Conservation (phyloP, 1,139 yeast genomes). For the Eremothecium gossypii region DNA sequence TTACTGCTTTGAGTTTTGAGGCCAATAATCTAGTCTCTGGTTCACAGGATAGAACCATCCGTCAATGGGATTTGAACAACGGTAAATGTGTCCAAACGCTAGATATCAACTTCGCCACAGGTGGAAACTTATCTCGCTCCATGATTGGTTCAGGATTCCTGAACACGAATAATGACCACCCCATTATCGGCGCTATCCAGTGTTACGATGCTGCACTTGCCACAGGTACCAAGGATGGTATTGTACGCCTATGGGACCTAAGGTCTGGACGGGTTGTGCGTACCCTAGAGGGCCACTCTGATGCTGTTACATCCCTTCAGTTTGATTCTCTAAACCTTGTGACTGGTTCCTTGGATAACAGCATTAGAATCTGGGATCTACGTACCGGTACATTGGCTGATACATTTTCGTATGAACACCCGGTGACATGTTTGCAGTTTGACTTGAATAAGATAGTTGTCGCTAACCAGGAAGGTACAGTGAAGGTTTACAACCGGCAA, state of each 20-base stretch:
- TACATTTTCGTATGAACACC: constrained; percentile 47
- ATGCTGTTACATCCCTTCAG: constrained; percentile 58
- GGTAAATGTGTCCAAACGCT: constrained; percentile 43
- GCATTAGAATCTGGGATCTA: constrained; percentile 63
- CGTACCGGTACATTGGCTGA: constrained; percentile 55
- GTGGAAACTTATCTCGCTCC: constrained; percentile 5
- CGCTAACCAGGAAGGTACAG: constrained; percentile 40
- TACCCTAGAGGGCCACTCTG: constrained; percentile 60
- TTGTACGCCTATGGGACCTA: constrained; percentile 68
- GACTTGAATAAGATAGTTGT: constrained; percentile 46
- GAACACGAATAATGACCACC: constrained; percentile 10
- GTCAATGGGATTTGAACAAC: constrained; percentile 79
- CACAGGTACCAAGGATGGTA: constrained; percentile 68
- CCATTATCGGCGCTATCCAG: constrained; percentile 30
- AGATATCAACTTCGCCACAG: constrained; percentile 25
- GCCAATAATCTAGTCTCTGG: constrained; percentile 69
- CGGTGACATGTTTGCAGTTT: constrained; percentile 45
- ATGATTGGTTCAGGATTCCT: neutral
- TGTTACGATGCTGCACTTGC: constrained; percentile 65
- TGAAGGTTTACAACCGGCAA: constrained; percentile 48
- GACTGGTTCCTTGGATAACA: constrained; percentile 57
- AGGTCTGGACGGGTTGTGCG: constrained; percentile 61
- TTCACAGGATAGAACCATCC: constrained; percentile 75
- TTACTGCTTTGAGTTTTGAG: constrained; percentile 50
- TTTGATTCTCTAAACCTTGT: constrained; percentile 56